These are phyloP conservation scores for Neurospora sp. DNA, from an alignment of 495 filamentous ascomycete species.

Conservation along the genomic window DNA sequence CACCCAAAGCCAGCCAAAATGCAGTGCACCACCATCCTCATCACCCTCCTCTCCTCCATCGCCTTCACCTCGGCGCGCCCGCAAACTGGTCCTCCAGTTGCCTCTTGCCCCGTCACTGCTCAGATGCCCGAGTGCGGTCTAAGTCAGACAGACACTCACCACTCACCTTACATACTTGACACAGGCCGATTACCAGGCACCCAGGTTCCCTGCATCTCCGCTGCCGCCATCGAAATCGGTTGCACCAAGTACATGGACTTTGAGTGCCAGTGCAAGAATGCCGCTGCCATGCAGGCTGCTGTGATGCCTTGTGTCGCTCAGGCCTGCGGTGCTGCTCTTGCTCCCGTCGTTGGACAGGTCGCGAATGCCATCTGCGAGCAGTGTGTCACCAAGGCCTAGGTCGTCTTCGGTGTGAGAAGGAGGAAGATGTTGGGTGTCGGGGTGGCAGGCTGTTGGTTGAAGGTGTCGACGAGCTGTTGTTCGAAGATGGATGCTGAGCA, in stretches of 20 bases:
- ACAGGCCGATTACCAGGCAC: neutral
- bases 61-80: neutral
- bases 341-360: constrained; percentile 3
- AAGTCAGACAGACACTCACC: neutral
- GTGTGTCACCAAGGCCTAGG: constrained; percentile 1
- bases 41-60: neutral
- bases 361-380: constrained; percentile 8
- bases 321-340: constrained; percentile 2
- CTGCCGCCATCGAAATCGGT: constrained; percentile 2
- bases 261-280: constrained; percentile 9
- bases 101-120: neutral
- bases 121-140: constrained; percentile 7
- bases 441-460: neutral
- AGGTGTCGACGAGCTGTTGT: neutral
- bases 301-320: constrained; percentile 7
- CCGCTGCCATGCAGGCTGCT: constrained; percentile 5
- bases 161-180: neutral
- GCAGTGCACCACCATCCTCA: neutral
- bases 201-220: constrained; percentile 3
- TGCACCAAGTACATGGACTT: constrained; percentile 8
- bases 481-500: neutral
- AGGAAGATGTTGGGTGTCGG: too few species aligned
- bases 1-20: constrained; percentile 1
- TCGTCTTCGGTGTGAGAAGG: neutral
- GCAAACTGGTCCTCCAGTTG: neutral